Base-by-base conservation (phyloP, 2,329 filamentous ascomycete genomes). In the Elsinoe fawcettii region DNA sequence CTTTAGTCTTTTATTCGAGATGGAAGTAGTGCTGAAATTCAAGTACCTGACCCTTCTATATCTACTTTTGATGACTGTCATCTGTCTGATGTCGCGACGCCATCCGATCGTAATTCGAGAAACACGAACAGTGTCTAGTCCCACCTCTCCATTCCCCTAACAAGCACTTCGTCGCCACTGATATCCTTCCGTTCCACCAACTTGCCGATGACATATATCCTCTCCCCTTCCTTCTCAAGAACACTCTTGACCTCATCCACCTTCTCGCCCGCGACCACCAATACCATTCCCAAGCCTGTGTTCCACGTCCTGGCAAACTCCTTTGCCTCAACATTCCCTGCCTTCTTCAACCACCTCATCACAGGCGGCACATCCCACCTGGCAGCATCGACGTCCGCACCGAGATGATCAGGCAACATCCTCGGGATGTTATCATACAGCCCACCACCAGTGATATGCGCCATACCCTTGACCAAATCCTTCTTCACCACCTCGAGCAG, bases 281-380 rank as follows among this genome's bases (percentile, higher is more conserved):
- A 77, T 5, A 96, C 88, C 91, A 99, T 97, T 47, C 93, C 93
- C 44, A 99, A 76, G 53, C 93, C 93, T 6, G 87, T 90, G 76
- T 99, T 99, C 80, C 96, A 97, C 1, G 90, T 93, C 58, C 90
- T 80, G 54, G 86, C 90, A 81, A 97, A 95, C 75, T 99, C 93
- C 8, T 76, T 68, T 1, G 85, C 78, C 55, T 79, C 81, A 30
- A 97, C 84, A 60, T 87, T 86, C n/a, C 82, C 82, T 9, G 75
- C 77, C 62, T 77, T 73, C 75, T 90, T 90, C 65, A 99, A 79
- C 93, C 93, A 99, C 66, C 79, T 79, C 75, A 97, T 93, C 3
- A 96, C 87, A 1, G 81, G 75, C 0, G 88, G 90, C 43, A 90
- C 78, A 23, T 82, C 71, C 90, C 91, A 99, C 1, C 81, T 74